These are phyloP conservation scores for Xylaria intraflava DNA, from an alignment of 495 filamentous ascomycete species.

Conservation along the genomic window DNA sequence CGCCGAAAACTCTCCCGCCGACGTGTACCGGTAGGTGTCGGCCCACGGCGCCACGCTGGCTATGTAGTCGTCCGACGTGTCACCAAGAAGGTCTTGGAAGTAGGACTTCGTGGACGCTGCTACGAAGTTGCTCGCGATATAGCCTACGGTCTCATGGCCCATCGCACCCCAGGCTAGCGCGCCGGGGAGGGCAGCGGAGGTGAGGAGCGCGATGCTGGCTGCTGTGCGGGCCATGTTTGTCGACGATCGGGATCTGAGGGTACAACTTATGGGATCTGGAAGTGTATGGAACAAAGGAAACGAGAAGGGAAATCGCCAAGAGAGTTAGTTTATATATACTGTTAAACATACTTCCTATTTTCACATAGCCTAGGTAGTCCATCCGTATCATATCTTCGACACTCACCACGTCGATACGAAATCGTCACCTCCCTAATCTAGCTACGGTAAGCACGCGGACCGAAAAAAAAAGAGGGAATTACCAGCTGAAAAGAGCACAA, in stretches of 20 bases:
- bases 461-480: background rate
- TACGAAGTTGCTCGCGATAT: slow-evolving; percentile 50
- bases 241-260: background rate
- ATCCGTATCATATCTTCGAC: background rate
- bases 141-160: slow-evolving; percentile 54
- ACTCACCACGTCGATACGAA: background rate
- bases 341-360: background rate
- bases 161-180: slow-evolving; percentile 33
- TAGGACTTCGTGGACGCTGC: slow-evolving; percentile 36
- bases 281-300: background rate
- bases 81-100: slow-evolving; percentile 42
- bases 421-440: background rate
- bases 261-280: background rate
- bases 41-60: slow-evolving; percentile 57
- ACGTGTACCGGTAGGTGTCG: slow-evolving; percentile 50
- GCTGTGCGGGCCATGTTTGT: slow-evolving; percentile 14
- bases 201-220: slow-evolving; percentile 9
- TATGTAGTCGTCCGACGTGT: slow-evolving; percentile 48
- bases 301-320: background rate
- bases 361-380: background rate
- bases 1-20: slow-evolving; percentile 47
- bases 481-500: too few relatives aligned
- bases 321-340: background rate
- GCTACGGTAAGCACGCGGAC: background rate
- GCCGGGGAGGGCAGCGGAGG: slow-evolving; percentile 18